Percentiles rank a stretch among this genome's conserved stretches.
Conservation (phyloP, 2,329 filamentous ascomycete species). For the Blastomyces gilchristii region DNA sequence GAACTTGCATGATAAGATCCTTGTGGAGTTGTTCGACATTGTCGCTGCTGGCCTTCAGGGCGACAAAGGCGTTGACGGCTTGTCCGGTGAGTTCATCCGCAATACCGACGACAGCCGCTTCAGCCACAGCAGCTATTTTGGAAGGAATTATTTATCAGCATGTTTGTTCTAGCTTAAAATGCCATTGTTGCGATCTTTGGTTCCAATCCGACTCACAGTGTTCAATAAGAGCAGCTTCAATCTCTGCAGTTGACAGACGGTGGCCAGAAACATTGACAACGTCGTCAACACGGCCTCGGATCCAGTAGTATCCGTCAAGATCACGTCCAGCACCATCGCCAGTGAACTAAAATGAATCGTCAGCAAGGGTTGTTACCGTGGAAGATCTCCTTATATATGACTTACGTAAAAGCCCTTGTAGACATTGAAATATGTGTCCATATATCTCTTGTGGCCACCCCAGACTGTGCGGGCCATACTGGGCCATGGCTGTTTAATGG, state of each 20-base stretch:
- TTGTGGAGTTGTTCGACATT: slow-evolving; percentile 66
- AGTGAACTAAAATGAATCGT: slow-evolving; percentile 34
- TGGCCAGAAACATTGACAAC: slow-evolving; percentile 98
- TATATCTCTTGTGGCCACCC: slow-evolving; percentile 94
- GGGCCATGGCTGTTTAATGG: slow-evolving; percentile 96
- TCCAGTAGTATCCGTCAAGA: slow-evolving; percentile 99
- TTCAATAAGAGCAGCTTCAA: slow-evolving; percentile 92
- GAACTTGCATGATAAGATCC: slow-evolving; percentile 86
- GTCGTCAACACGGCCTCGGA: slow-evolving; percentile 93
- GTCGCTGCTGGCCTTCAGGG: slow-evolving; percentile 68
- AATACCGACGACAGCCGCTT: slow-evolving; percentile 91
- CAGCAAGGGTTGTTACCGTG: slow-evolving; percentile 4
- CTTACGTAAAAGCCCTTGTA: slow-evolving; percentile 97
- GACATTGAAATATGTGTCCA: slow-evolving; percentile 96
- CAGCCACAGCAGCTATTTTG: slow-evolving; percentile 58
- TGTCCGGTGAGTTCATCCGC: slow-evolving; percentile 90
- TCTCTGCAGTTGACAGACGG: slow-evolving; percentile 91
- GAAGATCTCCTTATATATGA: slow-evolving; percentile 15
- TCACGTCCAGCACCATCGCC: slow-evolving; percentile 86
- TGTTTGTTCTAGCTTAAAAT: neutral
- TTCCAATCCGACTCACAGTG: slow-evolving; percentile 46
- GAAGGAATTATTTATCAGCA: slow-evolving; percentile 16
- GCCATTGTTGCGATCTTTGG: neutral
- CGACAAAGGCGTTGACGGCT: slow-evolving; percentile 92
- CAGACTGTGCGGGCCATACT: slow-evolving; percentile 98